phyloP scores from a whole-genome alignment of 768 basidiomycete species.

The Termitomyces sp. region DNA sequence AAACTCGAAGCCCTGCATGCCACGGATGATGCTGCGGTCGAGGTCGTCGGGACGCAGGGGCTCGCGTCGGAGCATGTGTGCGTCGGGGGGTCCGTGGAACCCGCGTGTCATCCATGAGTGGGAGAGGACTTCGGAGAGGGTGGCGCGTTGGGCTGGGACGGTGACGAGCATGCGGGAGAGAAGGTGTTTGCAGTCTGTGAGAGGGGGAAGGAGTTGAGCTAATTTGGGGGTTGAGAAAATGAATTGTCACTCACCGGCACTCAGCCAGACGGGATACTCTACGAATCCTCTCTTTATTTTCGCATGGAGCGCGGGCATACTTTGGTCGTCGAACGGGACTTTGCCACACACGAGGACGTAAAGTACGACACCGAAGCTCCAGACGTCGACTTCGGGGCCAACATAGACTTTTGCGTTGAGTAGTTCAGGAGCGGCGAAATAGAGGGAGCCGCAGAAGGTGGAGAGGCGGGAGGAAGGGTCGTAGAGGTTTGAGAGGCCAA shows the following conservation, averaged over 20 bases:
- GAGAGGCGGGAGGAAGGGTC: conserved; percentile 77
- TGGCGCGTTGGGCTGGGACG: conserved; percentile 78
- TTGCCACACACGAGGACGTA: conserved; percentile 98
- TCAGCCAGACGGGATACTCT: conserved; percentile 97
- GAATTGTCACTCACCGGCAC: conserved; percentile 57
- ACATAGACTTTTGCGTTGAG: conserved; percentile 96
- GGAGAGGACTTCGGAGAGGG: conserved; percentile 75
- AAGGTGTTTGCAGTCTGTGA: conserved; percentile 86
- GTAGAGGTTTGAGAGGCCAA: conserved; percentile 94
- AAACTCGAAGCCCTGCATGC: conserved; percentile 97
- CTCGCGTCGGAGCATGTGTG: conserved; percentile 84
- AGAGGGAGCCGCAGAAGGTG: conserved; percentile 96
- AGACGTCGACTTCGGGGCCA: conserved; percentile 97
- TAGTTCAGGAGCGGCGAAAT: conserved; percentile 97
- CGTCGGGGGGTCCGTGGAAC: conserved; percentile 70
- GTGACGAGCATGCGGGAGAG: conserved; percentile 96
- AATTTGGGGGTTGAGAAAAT: no score
- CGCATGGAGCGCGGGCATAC: conserved; percentile 97
- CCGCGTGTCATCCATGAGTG: conserved; percentile 95
- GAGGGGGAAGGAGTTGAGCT: no score
- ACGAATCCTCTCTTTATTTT: conserved; percentile 98
- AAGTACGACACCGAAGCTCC: conserved; percentile 98
- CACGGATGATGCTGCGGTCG: conserved; percentile 77
- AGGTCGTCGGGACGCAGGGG: conserved; percentile 87
- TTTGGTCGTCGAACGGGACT: conserved; percentile 98